These are phyloP conservation scores for Thymus mandschuricus DNA, from an alignment of 257 asterid species.

Conservation along the genomic window DNA sequence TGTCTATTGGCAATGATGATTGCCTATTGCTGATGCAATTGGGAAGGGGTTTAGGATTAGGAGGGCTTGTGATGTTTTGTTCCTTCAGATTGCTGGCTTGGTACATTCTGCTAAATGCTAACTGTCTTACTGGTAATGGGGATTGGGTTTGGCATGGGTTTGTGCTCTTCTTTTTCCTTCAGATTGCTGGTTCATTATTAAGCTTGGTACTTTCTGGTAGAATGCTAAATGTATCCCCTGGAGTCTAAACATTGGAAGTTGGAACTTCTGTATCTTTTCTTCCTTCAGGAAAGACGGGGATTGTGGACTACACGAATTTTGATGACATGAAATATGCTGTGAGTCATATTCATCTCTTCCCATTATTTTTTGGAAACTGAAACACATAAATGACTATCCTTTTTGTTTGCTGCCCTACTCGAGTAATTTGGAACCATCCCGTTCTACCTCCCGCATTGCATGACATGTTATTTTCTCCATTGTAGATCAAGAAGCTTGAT, in stretches of 20 bases:
- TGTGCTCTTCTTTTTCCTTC: too few relatives aligned
- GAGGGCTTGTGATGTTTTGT: neutral
- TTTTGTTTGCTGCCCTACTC: neutral
- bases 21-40: neutral
- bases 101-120: too few relatives aligned
- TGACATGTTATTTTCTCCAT: constrained; percentile 23
- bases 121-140: too few relatives aligned
- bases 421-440: constrained; percentile 19
- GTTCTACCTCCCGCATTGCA: constrained; percentile 11
- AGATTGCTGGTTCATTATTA: neutral
- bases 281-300: constrained; percentile 81
- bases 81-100: too few relatives aligned
- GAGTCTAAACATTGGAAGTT: constrained; percentile 15
- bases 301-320: constrained; percentile 79
- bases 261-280: constrained; percentile 16
- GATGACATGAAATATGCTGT: constrained; percentile 98
- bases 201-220: constrained; percentile 1
- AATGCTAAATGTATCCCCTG: neutral
- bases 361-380: neutral
- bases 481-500: constrained; percentile 90
- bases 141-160: too few relatives aligned
- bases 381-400: neutral
- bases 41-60: neutral
- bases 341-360: constrained; percentile 29
- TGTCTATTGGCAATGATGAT: neutral